Evolutionary conservation across 140 eudicot species (phyloP).

Genomic region (Ambrosia hybrid): DNA sequence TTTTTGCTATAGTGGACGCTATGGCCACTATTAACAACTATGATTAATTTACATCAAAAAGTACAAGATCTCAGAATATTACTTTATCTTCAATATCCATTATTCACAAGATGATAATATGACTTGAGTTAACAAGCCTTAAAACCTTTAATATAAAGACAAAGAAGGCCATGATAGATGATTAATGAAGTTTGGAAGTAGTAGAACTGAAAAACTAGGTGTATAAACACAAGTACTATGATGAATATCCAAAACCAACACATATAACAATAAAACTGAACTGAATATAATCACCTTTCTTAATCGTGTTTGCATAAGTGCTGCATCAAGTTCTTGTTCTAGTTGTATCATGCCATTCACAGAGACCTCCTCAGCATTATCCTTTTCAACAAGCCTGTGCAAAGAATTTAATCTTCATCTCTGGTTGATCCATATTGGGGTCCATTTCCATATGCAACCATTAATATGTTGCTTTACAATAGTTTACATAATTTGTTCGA

Average conservation of each 20-base stretch:
- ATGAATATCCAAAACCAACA: neutral
- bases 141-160: neutral
- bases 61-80: neutral
- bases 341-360: constrained; percentile 26
- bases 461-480: neutral
- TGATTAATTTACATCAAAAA: neutral
- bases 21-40: too few species aligned
- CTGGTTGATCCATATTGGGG: neutral
- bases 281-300: constrained; percentile 32
- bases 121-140: neutral
- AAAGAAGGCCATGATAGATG: neutral
- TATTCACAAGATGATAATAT: neutral
- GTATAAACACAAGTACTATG: neutral
- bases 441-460: neutral
- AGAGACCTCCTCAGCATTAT: constrained; percentile 3
- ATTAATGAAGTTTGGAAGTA: neutral
- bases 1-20: too few species aligned
- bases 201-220: neutral
- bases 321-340: constrained; percentile 33
- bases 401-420: constrained; percentile 2
- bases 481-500: neutral
- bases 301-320: constrained; percentile 28
- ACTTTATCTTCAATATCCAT: neutral
- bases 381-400: constrained; percentile 24
- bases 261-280: neutral